Percentiles rank a stretch among this genome's conserved stretches.
Evolutionary conservation across 768 basidiomycete genomes (phyloP).

Genomic region (Bullera alba): DNA sequence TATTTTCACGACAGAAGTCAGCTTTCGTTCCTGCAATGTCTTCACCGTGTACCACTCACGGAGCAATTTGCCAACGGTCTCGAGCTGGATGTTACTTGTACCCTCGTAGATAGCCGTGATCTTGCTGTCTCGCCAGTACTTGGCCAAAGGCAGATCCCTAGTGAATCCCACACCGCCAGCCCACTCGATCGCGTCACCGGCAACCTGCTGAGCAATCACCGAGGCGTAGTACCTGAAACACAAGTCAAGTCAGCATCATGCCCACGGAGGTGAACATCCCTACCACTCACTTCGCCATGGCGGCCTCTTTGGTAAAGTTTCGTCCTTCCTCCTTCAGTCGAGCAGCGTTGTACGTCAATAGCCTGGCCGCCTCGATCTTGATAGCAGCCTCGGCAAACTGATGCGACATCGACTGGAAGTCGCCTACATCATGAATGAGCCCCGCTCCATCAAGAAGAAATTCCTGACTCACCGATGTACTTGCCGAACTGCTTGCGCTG

Average conservation of each 20-base stretch:
- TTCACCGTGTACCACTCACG: too few relatives aligned
- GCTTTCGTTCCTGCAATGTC: too few relatives aligned
- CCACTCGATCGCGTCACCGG: constrained; percentile 92
- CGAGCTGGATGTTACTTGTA: constrained; percentile 95
- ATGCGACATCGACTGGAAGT: constrained; percentile 91
- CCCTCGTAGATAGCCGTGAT: constrained; percentile 61
- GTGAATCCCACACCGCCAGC: constrained; percentile 57
- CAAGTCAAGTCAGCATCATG: not conserved
- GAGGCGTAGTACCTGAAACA: constrained; percentile 62
- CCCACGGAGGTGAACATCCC: not conserved
- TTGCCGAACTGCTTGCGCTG: constrained; percentile 92
- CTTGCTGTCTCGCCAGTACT: constrained; percentile 74
- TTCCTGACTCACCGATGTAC: constrained; percentile 59
- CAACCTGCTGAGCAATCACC: constrained; percentile 77
- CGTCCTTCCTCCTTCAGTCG: constrained; percentile 76
- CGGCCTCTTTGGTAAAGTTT: constrained; percentile 83
- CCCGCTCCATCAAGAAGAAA: constrained; percentile 44
- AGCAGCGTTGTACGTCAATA: constrained; percentile 94
- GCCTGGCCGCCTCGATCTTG: constrained; percentile 79
- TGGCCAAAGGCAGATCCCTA: constrained; percentile 89
- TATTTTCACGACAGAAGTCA: too few relatives aligned
- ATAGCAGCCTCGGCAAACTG: constrained; percentile 85
- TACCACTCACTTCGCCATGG: constrained; percentile 74
- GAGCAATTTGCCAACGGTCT: constrained; percentile 88
- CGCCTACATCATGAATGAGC: constrained; percentile 44